Conservation (phyloP, 108 stramenopile genomes). For the Nitzschia sp. region DNA sequence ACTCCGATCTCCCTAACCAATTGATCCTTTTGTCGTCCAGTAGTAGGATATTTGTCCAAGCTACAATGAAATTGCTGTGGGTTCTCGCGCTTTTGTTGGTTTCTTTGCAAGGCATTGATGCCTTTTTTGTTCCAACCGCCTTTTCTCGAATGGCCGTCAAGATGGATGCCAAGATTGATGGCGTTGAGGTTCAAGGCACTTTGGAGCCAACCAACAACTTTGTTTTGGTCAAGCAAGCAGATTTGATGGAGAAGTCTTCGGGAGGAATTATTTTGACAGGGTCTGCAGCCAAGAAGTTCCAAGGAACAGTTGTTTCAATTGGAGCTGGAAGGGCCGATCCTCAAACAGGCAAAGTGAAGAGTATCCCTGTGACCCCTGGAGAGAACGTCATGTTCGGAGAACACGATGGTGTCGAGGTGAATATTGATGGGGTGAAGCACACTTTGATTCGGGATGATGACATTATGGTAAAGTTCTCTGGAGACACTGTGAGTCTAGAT, state of each 20-base stretch:
- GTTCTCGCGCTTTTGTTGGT: background rate
- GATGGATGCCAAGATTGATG: slow-evolving; percentile 45
- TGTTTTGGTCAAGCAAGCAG: slow-evolving; percentile 72
- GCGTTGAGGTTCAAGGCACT: slow-evolving; percentile 53
- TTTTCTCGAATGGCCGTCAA: background rate
- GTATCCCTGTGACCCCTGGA: slow-evolving; percentile 73
- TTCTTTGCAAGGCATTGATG: background rate
- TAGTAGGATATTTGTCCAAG: no score
- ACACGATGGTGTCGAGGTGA: slow-evolving; percentile 86
- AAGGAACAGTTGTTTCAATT: slow-evolving; percentile 69
- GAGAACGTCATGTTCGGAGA: slow-evolving; percentile 86
- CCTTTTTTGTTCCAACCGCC: background rate
- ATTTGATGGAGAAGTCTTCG: slow-evolving; percentile 56
- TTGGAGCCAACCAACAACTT: slow-evolving; percentile 81
- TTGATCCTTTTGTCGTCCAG: no score
- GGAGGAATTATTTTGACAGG: slow-evolving; percentile 83
- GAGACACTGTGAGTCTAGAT: slow-evolving; percentile 62
- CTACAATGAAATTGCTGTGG: no score
- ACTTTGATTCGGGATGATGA: slow-evolving; percentile 85
- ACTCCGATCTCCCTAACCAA: no score
- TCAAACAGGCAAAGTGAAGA: slow-evolving; percentile 70
- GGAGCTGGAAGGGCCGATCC: slow-evolving; percentile 81
- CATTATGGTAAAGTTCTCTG: slow-evolving; percentile 76
- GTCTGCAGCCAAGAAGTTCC: slow-evolving; percentile 79
- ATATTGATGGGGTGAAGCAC: slow-evolving; percentile 74